Evolutionary conservation across 2,329 filamentous ascomycete genomes (phyloP), one percentile per base, ranked within the genome.

Genomic region (Penicillium sp.): DNA sequence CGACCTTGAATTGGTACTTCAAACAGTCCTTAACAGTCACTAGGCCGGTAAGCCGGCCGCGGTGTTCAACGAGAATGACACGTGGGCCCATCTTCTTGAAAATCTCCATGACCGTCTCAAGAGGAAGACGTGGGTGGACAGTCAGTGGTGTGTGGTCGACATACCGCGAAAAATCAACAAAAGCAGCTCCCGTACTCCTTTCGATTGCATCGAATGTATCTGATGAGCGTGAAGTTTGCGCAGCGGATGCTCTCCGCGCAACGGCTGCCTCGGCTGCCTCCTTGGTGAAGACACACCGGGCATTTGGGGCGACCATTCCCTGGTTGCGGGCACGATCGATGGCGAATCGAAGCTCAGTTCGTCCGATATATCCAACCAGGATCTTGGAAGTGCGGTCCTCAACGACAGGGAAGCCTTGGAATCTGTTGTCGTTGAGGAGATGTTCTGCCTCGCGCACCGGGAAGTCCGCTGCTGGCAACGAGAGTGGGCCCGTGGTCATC

Each of bases 51-150:
- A 99, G 81, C 46, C 84, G 84, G 13, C 94, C 94, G 55, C 90
- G 88, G 69, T 96, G 88, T 72, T 99, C 94, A 36, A 97, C 88
- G 3, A 99, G 81, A 46, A 99, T 93, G 6, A 97, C 91, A 1
- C 94, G 84, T 0, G 93, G 94, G 0, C 94, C 94, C 70, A 99
- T 95, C 77, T 97, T 99, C 72, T 93, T 93, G 79, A 99, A 99
- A 10, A 99, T 81, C 69, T 99, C 94, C 91, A 99, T 97, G 30
- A 96, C 93, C 0, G 94, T 99, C 74, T 99, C 94, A 0, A 99
- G 84, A 0, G 93, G 89, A 0, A 97, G 84, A 1, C 91, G 86
- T 0, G 94, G 94, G 68, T 99, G 94, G 1, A 92, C 92, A 0
- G 91, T 89, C 2, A 99, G 84, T 0, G 94, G 94, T 0, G 92